These are phyloP conservation scores for Bipolaris bicolor DNA, from an alignment of 2,329 filamentous ascomycete genomes.

Conservation along the genomic window DNA sequence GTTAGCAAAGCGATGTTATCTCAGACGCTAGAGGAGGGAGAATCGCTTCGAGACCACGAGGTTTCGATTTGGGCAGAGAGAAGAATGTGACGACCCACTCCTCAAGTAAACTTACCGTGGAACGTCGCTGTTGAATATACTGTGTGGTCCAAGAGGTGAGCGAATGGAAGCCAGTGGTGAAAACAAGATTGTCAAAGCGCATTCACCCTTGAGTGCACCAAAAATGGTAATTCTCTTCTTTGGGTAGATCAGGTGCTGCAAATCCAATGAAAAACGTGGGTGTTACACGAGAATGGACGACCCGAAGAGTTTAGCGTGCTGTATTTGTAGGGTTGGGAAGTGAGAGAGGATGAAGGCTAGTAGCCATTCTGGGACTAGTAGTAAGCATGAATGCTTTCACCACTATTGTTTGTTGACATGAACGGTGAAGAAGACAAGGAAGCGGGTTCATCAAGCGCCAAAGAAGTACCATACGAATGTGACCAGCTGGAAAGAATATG, in stretches of 20 bases:
- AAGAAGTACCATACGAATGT: no score
- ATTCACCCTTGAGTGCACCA: neutral
- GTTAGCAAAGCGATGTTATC: neutral
- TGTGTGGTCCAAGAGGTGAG: neutral
- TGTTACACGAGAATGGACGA: neutral
- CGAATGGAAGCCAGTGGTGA: neutral
- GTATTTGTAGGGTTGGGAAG: conserved; percentile 1
- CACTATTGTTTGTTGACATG: neutral
- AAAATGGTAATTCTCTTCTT: neutral
- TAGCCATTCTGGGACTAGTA: neutral
- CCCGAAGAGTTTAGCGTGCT: neutral
- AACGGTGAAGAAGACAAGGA: neutral
- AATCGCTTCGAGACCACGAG: neutral
- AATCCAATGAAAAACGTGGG: neutral
- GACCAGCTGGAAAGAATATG: neutral
- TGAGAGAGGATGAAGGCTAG: conserved; percentile 5
- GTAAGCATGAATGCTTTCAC: neutral
- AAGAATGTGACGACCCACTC: neutral
- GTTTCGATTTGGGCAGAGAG: neutral
- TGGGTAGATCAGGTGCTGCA: neutral
- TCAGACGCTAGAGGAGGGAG: neutral
- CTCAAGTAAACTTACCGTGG: neutral
- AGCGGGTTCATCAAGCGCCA: neutral
- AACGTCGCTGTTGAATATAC: neutral
- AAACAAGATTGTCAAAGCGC: neutral